Evolutionary conservation across 2,329 filamentous ascomycete genomes (phyloP).

Genomic region (Ophiocordyceps sinensis): DNA sequence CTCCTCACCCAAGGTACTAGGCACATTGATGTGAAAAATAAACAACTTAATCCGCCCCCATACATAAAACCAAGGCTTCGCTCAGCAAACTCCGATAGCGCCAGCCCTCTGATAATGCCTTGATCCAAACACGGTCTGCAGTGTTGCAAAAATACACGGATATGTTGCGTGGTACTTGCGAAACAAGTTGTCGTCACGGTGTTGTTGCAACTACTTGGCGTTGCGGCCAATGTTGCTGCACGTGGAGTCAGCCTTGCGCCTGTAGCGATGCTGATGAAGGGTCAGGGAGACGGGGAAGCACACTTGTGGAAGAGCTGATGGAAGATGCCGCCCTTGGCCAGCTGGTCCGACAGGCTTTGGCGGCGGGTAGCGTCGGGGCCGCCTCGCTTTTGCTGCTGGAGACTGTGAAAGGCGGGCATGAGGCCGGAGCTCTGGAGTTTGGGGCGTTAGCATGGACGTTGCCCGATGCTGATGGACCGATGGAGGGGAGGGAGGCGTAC

Average conservation of each 20-base stretch:
- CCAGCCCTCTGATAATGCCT: background rate
- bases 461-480: too few relatives aligned
- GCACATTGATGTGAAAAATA: too few relatives aligned
- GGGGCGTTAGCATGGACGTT: background rate
- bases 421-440: constrained; percentile 28
- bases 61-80: too few relatives aligned
- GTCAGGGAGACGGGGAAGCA: constrained; percentile 7
- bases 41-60: too few relatives aligned
- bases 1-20: too few relatives aligned
- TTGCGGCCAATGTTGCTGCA: constrained; percentile 20
- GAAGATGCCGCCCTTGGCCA: constrained; percentile 31
- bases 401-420: constrained; percentile 32
- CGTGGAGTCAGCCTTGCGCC: background rate
- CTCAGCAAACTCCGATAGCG: background rate
- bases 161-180: too few relatives aligned
- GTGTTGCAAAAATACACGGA: too few relatives aligned
- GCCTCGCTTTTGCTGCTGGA: constrained; percentile 34
- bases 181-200: too few relatives aligned
- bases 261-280: background rate
- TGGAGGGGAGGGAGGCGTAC: constrained; percentile 6
- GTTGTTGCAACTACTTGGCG: constrained; percentile 8
- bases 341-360: constrained; percentile 40
- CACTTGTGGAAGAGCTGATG: constrained; percentile 44
- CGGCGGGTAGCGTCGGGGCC: constrained; percentile 31
- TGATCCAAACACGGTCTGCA: background rate